Evolutionary conservation across 2,329 filamentous ascomycete species (phyloP).

Genomic region (Fusarium acutatum): DNA sequence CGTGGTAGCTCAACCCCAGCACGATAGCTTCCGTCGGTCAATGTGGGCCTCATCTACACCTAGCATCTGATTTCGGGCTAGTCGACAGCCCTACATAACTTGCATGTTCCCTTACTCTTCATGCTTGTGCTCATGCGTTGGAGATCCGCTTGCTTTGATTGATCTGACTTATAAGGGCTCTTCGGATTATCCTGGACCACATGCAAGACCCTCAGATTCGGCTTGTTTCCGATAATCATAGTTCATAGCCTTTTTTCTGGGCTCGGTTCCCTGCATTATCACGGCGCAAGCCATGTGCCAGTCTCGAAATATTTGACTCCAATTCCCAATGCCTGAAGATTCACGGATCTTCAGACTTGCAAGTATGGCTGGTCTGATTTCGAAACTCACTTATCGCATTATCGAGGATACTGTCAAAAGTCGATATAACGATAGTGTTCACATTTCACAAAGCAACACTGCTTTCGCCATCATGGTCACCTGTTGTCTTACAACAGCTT

Average conservation of each 20-base stretch:
- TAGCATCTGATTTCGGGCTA: constrained; percentile 21
- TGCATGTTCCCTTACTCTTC: not conserved
- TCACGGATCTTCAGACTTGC: not conserved
- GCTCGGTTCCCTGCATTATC: not conserved
- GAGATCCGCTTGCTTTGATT: constrained; percentile 6
- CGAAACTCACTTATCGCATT: not conserved
- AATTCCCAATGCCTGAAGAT: not conserved
- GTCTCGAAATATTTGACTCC: not conserved
- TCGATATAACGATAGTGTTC: not conserved
- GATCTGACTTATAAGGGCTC: not conserved
- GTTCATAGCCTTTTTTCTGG: not conserved
- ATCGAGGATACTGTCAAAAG: not conserved
- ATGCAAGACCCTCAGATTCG: constrained; percentile 1
- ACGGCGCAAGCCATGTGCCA: constrained; percentile 2
- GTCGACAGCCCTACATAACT: constrained; percentile 22
- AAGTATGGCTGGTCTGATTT: not conserved
- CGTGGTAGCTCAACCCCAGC: not conserved
- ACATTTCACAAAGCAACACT: not conserved
- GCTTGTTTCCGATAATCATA: not conserved
- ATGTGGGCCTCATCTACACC: constrained; percentile 19
- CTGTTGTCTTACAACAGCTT: not conserved
- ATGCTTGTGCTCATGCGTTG: not conserved
- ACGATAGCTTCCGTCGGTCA: constrained; percentile 1
- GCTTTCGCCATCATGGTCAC: not conserved
- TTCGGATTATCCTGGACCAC: not conserved